phyloP scores from a whole-genome alignment of 1,284 basidiomycete species.

The Anthracocystis panici-leucophaei region DNA sequence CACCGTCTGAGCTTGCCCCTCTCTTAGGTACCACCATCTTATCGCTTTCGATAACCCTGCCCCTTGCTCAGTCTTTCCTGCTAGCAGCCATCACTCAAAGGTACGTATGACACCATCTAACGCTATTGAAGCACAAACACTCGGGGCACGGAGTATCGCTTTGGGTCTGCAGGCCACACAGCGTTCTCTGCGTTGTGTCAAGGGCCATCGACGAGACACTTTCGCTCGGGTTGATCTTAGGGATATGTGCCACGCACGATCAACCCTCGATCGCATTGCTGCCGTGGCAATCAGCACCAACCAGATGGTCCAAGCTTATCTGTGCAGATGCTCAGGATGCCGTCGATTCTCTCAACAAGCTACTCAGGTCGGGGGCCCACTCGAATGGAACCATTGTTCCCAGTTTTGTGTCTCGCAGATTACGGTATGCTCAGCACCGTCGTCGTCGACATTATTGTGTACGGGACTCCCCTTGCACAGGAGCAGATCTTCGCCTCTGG shows the following conservation, averaged over 20 bases:
- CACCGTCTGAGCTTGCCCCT: background rate
- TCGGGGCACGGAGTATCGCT: too few relatives aligned
- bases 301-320: background rate
- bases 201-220: background rate
- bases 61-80: background rate
- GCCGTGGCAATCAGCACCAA: background rate
- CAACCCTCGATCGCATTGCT: background rate
- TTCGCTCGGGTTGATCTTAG: background rate
- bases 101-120: background rate
- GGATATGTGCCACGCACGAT: background rate
- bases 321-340: background rate
- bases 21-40: background rate
- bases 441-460: background rate
- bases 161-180: background rate
- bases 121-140: background rate
- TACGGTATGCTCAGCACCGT: background rate
- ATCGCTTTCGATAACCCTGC: background rate
- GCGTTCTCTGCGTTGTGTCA: background rate
- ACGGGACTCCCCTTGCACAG: too few relatives aligned
- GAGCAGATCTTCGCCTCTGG: background rate
- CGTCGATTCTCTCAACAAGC: background rate
- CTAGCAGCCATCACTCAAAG: background rate
- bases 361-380: too few relatives aligned
- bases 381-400: background rate
- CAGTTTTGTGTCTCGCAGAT: background rate